Evolutionary conservation across 208 protist species (phyloP).

Genomic region (Trypanosomatidae sp.): DNA sequence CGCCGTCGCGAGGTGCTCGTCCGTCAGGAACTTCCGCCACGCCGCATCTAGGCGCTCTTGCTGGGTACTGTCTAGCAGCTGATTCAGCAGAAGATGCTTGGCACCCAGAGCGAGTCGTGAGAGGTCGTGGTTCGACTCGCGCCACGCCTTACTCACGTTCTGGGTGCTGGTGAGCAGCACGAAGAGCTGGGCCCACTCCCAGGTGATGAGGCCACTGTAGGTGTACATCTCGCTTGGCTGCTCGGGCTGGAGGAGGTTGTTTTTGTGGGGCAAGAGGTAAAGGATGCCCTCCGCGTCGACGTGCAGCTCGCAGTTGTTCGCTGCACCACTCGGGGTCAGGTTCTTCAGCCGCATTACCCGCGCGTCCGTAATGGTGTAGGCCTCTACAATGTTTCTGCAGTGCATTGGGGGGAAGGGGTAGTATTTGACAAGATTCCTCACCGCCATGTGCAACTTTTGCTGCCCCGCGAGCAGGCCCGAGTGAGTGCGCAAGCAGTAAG

Average conservation of each 20-base stretch:
- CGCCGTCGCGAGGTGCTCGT: neutral
- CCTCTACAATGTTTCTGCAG: slow-evolving; percentile 50
- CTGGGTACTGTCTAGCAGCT: slow-evolving; percentile 74
- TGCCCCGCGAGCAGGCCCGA: slow-evolving; percentile 42
- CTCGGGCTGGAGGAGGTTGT: slow-evolving; percentile 26
- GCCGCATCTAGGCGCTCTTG: slow-evolving; percentile 62
- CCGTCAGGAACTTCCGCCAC: slow-evolving; percentile 45
- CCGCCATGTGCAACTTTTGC: slow-evolving; percentile 38
- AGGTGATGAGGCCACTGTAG: slow-evolving; percentile 68
- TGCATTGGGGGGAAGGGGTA: slow-evolving; percentile 68
- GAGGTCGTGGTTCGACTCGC: slow-evolving; percentile 41
- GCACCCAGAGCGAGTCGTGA: slow-evolving; percentile 39
- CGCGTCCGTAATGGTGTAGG: slow-evolving; percentile 65
- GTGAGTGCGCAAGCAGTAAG: slow-evolving; percentile 29
- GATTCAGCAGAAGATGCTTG: slow-evolving; percentile 49
- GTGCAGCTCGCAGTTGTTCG: slow-evolving; percentile 22
- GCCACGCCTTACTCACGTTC: slow-evolving; percentile 12
- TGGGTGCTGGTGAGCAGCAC: slow-evolving; percentile 47
- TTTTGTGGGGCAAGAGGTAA: slow-evolving; percentile 24
- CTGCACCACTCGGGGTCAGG: slow-evolving; percentile 23
- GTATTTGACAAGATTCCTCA: slow-evolving; percentile 71
- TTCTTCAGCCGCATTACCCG: slow-evolving; percentile 56
- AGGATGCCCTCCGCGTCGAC: slow-evolving; percentile 22
- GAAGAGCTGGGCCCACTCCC: slow-evolving; percentile 64
- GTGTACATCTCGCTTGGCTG: slow-evolving; percentile 42